Evolutionary conservation across 495 filamentous ascomycete species (phyloP).

Genomic region (Schizothecium vesticola): DNA sequence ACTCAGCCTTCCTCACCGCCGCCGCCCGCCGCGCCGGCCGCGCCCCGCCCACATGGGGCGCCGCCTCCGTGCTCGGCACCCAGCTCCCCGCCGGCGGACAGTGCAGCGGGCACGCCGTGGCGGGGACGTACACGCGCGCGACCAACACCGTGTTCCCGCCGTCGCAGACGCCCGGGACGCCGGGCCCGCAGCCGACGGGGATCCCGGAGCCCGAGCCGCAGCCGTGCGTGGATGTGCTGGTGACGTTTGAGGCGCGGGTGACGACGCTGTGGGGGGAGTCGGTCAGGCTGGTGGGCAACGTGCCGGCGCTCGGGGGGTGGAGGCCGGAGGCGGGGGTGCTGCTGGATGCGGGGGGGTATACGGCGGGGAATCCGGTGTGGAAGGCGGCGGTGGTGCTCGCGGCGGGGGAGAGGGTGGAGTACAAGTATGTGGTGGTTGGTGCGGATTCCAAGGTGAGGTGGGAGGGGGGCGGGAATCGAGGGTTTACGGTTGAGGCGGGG

Average conservation of each 20-base stretch:
- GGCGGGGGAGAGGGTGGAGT: neutral
- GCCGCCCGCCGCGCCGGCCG: conserved; percentile 43
- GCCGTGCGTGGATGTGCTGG: neutral
- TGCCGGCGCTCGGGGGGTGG: neutral
- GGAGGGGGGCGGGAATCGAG: neutral
- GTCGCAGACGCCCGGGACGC: conserved; percentile 39
- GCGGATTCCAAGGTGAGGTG: neutral
- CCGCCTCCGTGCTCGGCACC: conserved; percentile 25
- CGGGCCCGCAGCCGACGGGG: neutral
- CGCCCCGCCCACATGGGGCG: conserved; percentile 51
- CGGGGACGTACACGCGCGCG: conserved; percentile 54
- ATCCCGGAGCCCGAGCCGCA: neutral
- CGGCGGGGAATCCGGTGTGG: neutral
- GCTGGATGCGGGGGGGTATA: neutral
- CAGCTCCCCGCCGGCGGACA: conserved; percentile 45
- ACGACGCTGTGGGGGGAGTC: neutral
- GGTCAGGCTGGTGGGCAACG: neutral
- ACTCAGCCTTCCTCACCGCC: conserved; percentile 58
- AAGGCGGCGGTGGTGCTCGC: neutral
- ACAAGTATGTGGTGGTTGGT: neutral
- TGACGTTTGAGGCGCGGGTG: neutral
- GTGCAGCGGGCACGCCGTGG: conserved; percentile 49
- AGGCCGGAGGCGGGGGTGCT: neutral
- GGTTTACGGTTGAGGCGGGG: neutral
- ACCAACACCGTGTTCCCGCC: conserved; percentile 53